Conservation (phyloP, 2,329 filamentous ascomycete species). For the Colletotrichum scovillei region DNA sequence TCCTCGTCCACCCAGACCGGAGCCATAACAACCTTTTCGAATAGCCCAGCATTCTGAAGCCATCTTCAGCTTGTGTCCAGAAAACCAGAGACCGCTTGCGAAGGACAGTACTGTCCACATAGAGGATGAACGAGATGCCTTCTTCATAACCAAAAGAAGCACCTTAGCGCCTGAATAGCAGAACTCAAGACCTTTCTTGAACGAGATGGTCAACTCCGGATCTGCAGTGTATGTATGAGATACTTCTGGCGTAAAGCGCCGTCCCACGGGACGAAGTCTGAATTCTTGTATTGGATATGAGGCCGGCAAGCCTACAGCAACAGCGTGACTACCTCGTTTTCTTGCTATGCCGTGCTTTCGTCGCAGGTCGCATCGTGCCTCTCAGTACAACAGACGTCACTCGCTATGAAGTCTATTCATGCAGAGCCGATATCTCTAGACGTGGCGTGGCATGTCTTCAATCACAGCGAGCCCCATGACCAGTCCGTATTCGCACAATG, state of each 20-base stretch:
- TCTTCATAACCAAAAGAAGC: neutral
- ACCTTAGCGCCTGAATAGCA: neutral
- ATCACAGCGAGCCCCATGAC: neutral
- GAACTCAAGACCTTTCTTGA: neutral
- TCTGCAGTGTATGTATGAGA: neutral
- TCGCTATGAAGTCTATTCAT: no score
- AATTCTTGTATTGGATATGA: no score
- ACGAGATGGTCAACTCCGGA: neutral
- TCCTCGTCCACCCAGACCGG: neutral
- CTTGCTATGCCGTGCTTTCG: no score
- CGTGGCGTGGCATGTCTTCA: neutral
- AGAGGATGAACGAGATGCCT: neutral
- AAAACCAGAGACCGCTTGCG: neutral
- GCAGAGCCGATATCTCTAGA: conserved; percentile 1
- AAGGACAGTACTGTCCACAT: neutral
- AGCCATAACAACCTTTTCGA: neutral
- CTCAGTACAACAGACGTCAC: no score
- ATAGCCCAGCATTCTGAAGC: neutral
- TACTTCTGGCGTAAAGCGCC: neutral
- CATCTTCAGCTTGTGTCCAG: neutral
- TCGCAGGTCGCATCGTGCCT: no score
- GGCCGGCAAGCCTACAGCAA: no score
- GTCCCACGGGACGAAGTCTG: neutral
- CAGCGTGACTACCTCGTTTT: no score
- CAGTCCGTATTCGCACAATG: neutral